Conservation (phyloP, 441 rosid genomes). For the Euphorbia corollata region DNA sequence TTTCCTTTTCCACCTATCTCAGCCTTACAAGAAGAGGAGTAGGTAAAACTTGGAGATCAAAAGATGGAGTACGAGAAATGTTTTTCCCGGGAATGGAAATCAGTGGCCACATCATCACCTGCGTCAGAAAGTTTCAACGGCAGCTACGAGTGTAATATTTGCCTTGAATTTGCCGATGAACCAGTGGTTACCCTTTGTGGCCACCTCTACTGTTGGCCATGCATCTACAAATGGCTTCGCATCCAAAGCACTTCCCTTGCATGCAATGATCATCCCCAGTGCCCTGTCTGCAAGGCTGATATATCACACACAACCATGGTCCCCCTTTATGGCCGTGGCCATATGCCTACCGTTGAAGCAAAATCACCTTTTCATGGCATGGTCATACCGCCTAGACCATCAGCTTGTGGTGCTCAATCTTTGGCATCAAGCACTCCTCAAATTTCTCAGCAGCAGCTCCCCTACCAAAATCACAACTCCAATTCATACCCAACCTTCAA, state of each 20-base stretch:
- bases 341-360: constrained; percentile 30
- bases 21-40: constrained; percentile 18
- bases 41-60: background rate
- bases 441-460: constrained; percentile 41
- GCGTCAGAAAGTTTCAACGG: constrained; percentile 31
- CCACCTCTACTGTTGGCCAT: constrained; percentile 92
- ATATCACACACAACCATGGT: constrained; percentile 72
- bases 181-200: constrained; percentile 88
- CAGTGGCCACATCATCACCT: constrained; percentile 31
- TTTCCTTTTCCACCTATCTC: constrained; percentile 11
- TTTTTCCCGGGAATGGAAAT: constrained; percentile 45
- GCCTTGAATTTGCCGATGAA: constrained; percentile 61
- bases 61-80: constrained; percentile 46
- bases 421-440: constrained; percentile 22
- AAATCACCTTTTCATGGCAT: constrained; percentile 28
- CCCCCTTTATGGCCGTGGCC: constrained; percentile 82
- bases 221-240: constrained; percentile 84
- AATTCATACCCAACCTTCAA: constrained; percentile 30
- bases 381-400: constrained; percentile 64
- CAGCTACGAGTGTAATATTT: constrained; percentile 79
- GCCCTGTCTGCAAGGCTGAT: constrained; percentile 78
- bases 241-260: constrained; percentile 62
- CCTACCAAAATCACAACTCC: constrained; percentile 39
- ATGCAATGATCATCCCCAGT: constrained; percentile 55
- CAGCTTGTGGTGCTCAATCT: constrained; percentile 35